Conservation (phyloP, 371 early-diverging fungal genomes). For the Actinomortierella ambigua region DNA sequence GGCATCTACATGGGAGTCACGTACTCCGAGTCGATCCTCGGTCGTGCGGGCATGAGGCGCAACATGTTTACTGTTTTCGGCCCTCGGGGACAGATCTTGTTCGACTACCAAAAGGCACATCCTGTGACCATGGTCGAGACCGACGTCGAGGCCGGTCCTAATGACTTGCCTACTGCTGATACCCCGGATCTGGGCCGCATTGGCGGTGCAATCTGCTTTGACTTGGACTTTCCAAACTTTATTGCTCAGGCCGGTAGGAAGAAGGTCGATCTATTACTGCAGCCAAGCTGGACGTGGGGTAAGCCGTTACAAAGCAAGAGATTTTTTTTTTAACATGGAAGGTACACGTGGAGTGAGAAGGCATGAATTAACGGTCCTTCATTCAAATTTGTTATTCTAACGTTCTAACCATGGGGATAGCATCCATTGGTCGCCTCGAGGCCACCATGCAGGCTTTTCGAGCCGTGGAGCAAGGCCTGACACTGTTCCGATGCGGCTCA, state of each 20-base stretch:
- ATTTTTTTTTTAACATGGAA: not conserved
- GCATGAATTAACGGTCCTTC: not conserved
- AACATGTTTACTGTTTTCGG: constrained; percentile 56
- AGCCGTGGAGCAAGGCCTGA: constrained; percentile 62
- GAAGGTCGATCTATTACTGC: constrained; percentile 56
- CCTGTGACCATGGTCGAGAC: constrained; percentile 56
- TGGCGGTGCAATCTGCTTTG: constrained; percentile 61
- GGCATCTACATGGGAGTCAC: constrained; percentile 51
- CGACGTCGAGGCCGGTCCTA: constrained; percentile 43
- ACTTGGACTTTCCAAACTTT: constrained; percentile 55
- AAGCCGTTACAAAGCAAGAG: constrained; percentile 2
- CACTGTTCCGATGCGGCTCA: constrained; percentile 56
- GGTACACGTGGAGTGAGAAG: not conserved
- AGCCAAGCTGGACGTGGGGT: constrained; percentile 65
- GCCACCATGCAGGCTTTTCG: constrained; percentile 50
- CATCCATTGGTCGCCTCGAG: constrained; percentile 56
- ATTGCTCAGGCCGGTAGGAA: constrained; percentile 56
- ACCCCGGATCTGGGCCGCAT: constrained; percentile 57
- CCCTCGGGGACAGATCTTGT: constrained; percentile 51
- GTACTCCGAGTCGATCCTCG: constrained; percentile 37
- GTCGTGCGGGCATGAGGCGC: constrained; percentile 16
- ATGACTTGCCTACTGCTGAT: constrained; percentile 51
- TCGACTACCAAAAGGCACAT: constrained; percentile 59
- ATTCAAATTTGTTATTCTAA: not conserved
- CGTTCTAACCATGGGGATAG: constrained; percentile 13